Percentiles rank a stretch among this genome's conserved stretches.
These are phyloP conservation scores for Withania somnifera DNA, from an alignment of 305 asterid genomes.

Conservation along the genomic window DNA sequence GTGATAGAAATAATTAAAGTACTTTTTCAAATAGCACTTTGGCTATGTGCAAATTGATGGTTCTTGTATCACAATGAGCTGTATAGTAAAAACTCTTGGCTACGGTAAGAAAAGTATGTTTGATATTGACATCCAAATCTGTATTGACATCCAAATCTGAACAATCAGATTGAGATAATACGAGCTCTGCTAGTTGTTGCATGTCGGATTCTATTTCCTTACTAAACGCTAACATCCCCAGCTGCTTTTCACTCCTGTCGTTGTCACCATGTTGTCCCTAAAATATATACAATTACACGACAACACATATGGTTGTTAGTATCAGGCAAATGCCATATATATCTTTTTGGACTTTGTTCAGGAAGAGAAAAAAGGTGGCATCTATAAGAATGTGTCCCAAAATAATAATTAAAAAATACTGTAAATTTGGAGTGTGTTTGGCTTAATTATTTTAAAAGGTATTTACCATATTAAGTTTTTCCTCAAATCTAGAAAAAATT, in stretches of 20 bases:
- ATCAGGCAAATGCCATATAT: not conserved
- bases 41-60: constrained; percentile 45
- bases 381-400: not conserved
- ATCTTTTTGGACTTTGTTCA: not conserved
- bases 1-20: constrained; percentile 2
- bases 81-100: constrained; percentile 57
- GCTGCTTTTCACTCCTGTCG: not conserved
- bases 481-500: no score
- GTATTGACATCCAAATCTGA: constrained; percentile 30
- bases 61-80: constrained; percentile 37
- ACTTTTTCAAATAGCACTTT: constrained; percentile 67
- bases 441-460: no score
- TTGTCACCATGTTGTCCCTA: constrained; percentile 20
- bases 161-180: constrained; percentile 17
- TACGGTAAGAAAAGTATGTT: constrained; percentile 44
- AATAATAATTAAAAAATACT: no score
- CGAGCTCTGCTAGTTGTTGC: constrained; percentile 45
- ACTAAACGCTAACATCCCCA: not conserved
- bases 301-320: not conserved
- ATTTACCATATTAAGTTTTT: no score
- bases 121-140: constrained; percentile 33
- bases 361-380: not conserved
- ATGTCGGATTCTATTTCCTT: constrained; percentile 39
- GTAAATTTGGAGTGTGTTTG: no score
- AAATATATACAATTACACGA: not conserved